Base-by-base conservation (phyloP, 2,329 filamentous ascomycete species). In the Cordyceps fumosorosea region DNA sequence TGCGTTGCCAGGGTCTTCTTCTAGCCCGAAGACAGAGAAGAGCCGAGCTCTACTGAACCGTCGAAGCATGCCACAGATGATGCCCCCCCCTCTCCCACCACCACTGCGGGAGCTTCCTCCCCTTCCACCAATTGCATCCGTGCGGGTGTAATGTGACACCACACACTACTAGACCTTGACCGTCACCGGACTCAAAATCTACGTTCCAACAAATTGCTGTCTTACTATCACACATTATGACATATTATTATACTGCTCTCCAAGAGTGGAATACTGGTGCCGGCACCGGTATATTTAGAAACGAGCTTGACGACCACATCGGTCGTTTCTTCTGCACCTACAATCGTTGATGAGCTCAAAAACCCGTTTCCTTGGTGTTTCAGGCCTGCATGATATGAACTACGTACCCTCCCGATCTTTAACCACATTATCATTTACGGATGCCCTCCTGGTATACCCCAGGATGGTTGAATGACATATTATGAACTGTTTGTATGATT, bases 41-140 rank as follows among this genome's bases (percentile, higher is more conserved):
- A 65, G 61, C 14, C 72, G 66, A 50, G 64, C 65, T 6, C 56
- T 73, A 24, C 44, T 70, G 29, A 76, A 75, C 58, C 74, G 80
- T 29, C 75, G 77, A 61, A 84, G 81, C 70, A 77, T 83, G 77
- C 78, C 81, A 6, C 79, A 82, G 29, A 72, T 83, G 44, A 72
- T 72, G 40, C 52, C 62, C 34, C 82, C 82, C 1, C 81, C 78
- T 18, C 80, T 76, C 16, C 83, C 83, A 7, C 83, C 83, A 5
- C 83, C 83, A 26, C 83, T 75, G 12, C 79, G 78, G 65, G 81
- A 82, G 16, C 74, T 85, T 24, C 83, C 83, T 20, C 82, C 83
- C 0, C 76, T 84, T 45, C 82, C 81, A 5, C 72, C 68, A 50
- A 75, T 37, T 40, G 42, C 58, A 54, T 60, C 58, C 24, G 3